A percentile compares a stretch with the other conserved stretches of the same genome.
These are phyloP conservation scores for Ogataea ramenticola DNA, from an alignment of 805 yeast species.

Conservation along the genomic window DNA sequence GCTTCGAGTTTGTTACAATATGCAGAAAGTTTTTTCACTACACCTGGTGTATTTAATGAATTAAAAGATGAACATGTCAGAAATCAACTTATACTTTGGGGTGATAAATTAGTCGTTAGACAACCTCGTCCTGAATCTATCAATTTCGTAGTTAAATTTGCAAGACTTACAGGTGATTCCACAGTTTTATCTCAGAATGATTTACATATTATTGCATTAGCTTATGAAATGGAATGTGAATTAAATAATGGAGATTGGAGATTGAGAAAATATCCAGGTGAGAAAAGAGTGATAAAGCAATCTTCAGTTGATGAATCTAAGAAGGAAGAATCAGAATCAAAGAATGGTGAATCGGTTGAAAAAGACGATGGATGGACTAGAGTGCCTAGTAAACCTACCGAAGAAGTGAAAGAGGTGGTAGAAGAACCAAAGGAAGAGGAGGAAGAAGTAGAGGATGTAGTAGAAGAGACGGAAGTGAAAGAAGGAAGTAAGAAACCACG, in stretches of 20 bases:
- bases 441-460: conserved; percentile 4
- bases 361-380: conserved; percentile 1
- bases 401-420: not conserved
- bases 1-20: conserved; percentile 63
- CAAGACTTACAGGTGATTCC: conserved; percentile 86
- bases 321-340: conserved; percentile 4
- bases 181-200: conserved; percentile 85
- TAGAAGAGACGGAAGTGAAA: not conserved
- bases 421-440: conserved; percentile 1
- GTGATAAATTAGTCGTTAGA: conserved; percentile 56
- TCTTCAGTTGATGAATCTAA: conserved; percentile 14
- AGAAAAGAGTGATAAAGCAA: conserved; percentile 27
- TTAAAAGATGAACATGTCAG: conserved; percentile 82
- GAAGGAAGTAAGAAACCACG: conserved; percentile 31
- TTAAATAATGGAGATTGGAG: conserved; percentile 61
- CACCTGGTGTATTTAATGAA: conserved; percentile 87
- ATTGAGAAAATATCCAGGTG: conserved; percentile 69
- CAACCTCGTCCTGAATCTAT: conserved; percentile 70
- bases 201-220: conserved; percentile 84
- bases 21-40: conserved; percentile 72
- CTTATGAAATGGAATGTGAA: conserved; percentile 81
- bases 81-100: conserved; percentile 75
- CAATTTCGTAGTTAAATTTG: conserved; percentile 63
- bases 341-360: conserved; percentile 4
- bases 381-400: too few relatives aligned